These are phyloP conservation scores for Pythium chondricola DNA, from an alignment of 352 stramenopile genomes.

Conservation along the genomic window DNA sequence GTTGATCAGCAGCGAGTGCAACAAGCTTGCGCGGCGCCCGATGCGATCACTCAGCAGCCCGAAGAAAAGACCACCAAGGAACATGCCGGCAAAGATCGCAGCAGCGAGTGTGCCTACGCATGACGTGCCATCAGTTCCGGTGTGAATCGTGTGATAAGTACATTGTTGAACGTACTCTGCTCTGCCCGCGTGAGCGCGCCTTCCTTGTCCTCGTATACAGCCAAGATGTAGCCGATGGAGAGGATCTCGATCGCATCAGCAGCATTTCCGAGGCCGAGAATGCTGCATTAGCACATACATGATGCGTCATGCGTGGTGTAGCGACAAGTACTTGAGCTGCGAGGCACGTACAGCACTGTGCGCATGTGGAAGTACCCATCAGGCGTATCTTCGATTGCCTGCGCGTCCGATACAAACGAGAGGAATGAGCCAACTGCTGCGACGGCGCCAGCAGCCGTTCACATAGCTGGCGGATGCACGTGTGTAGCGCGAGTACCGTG, in stretches of 20 bases:
- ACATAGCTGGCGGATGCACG: not conserved
- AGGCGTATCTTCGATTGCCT: constrained; percentile 47
- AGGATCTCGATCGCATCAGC: constrained; percentile 90
- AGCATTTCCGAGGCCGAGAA: constrained; percentile 79
- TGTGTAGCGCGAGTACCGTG: too few species aligned
- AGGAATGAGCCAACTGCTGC: not conserved
- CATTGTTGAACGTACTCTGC: constrained; percentile 32
- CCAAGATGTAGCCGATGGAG: constrained; percentile 88
- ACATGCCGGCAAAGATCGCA: constrained; percentile 88
- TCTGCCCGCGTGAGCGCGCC: constrained; percentile 37
- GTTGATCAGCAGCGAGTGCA: constrained; percentile 81
- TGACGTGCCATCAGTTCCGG: not conserved
- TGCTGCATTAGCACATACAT: constrained; percentile 26
- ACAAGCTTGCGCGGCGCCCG: constrained; percentile 60
- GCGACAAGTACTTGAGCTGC: not conserved
- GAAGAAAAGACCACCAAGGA: constrained; percentile 77
- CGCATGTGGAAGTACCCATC: constrained; percentile 68
- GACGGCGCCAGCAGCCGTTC: not conserved
- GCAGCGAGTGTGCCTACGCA: constrained; percentile 66
- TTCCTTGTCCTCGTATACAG: constrained; percentile 74
- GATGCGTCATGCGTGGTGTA: not conserved
- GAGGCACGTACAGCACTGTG: constrained; percentile 45
- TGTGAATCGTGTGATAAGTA: not conserved
- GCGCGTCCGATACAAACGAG: not conserved
- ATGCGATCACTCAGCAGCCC: constrained; percentile 73